Evolutionary conservation across 2,329 filamentous ascomycete genomes (phyloP).

Genomic region (Keithomyces neogunnii): DNA sequence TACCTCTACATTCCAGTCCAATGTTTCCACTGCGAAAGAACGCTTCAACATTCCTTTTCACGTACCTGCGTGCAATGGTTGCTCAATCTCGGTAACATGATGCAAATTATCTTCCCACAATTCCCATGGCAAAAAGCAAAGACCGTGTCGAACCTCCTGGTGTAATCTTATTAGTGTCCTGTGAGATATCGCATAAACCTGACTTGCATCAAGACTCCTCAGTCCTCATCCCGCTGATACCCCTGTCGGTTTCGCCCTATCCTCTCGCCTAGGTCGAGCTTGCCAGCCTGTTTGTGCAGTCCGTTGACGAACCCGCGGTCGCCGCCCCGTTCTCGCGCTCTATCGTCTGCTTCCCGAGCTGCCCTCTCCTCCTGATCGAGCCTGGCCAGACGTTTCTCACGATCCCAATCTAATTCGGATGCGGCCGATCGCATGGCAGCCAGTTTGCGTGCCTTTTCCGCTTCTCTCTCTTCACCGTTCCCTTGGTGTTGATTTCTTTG

Average conservation of each 20-base stretch:
- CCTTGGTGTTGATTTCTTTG: neutral
- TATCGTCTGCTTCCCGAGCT: constrained; percentile 59
- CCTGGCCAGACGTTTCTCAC: constrained; percentile 57
- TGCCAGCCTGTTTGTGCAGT: constrained; percentile 50
- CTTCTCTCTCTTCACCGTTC: constrained; percentile 28
- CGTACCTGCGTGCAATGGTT: no score
- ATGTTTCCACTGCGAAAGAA: neutral
- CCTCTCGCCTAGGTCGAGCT: constrained; percentile 42
- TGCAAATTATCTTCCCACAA: no score
- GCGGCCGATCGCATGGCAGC: constrained; percentile 68
- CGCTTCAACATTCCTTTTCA: no score
- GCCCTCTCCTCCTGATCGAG: constrained; percentile 57
- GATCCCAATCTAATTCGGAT: constrained; percentile 59
- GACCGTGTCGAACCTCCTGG: no score
- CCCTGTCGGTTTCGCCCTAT: constrained; percentile 40
- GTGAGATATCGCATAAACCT: neutral
- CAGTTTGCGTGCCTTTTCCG: constrained; percentile 57
- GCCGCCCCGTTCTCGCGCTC: constrained; percentile 52
- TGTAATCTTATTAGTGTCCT: no score
- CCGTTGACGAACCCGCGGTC: constrained; percentile 57
- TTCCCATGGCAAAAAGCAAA: no score
- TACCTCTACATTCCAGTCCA: neutral
- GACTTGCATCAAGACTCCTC: neutral
- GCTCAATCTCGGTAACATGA: no score
- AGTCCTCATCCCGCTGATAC: constrained; percentile 38